Conservation (phyloP, 148 eudicot species). For the Dianthus caryophyllus region DNA sequence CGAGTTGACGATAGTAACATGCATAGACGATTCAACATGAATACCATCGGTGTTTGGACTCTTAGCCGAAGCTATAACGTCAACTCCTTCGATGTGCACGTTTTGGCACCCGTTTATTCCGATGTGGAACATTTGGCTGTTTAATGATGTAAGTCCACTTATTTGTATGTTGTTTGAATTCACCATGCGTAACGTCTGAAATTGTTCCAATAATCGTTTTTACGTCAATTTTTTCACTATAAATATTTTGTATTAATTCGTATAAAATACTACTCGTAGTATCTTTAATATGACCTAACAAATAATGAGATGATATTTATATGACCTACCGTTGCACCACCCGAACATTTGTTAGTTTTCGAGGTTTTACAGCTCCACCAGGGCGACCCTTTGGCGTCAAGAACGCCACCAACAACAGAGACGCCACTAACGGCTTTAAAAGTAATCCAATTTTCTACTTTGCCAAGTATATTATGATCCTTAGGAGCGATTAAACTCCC, state of each 20-base stretch:
- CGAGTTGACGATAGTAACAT: conserved; percentile 23
- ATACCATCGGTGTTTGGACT: conserved; percentile 44
- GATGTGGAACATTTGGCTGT: conserved; percentile 59
- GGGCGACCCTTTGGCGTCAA: conserved; percentile 38
- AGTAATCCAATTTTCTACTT: conserved; percentile 14
- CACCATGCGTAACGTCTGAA: conserved; percentile 4
- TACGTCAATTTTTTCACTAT: neutral
- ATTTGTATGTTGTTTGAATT: conserved; percentile 38
- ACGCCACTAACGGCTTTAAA: conserved; percentile 32
- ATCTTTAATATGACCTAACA: too few relatives aligned
- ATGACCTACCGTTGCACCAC: conserved; percentile 37
- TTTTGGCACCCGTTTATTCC: conserved; percentile 37
- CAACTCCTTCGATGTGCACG: conserved; percentile 30
- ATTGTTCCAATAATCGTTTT: neutral
- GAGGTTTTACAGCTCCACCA: conserved; percentile 38
- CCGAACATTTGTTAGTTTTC: conserved; percentile 28
- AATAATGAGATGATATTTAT: too few relatives aligned
- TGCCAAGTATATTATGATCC: conserved; percentile 29
- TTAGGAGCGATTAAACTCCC: conserved; percentile 49
- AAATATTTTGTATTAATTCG: too few relatives aligned
- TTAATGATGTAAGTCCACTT: conserved; percentile 41
- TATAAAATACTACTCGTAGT: too few relatives aligned
- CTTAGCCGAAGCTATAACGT: conserved; percentile 23
- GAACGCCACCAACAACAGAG: conserved; percentile 34
- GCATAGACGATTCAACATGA: conserved; percentile 17